phyloP scores from a whole-genome alignment of 2,329 filamentous ascomycete species.

The Domatiomyces globalis region DNA sequence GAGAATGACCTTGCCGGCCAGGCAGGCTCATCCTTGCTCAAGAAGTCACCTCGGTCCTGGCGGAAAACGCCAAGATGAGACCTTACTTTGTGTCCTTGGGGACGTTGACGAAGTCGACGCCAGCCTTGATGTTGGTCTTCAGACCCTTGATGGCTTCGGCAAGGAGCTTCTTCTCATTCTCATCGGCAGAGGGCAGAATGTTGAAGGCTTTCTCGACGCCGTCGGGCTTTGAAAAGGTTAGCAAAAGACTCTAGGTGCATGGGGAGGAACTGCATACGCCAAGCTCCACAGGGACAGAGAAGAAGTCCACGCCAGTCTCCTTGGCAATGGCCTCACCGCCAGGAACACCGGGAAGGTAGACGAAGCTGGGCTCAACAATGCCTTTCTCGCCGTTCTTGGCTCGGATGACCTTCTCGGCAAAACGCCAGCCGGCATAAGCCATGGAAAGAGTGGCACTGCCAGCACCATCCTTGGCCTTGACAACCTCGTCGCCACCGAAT shows the following conservation, averaged over 20 bases:
- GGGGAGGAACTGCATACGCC: conserved; percentile 51
- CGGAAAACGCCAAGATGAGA: conserved; percentile 1
- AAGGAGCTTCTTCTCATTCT: conserved; percentile 80
- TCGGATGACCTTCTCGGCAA: conserved; percentile 87
- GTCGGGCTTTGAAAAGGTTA: conserved; percentile 45
- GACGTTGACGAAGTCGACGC: conserved; percentile 73
- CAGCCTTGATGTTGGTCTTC: conserved; percentile 88
- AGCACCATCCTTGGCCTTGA: conserved; percentile 84
- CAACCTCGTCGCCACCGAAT: conserved; percentile 94
- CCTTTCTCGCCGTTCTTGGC: conserved; percentile 80
- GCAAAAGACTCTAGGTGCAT: conserved; percentile 4
- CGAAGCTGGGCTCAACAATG: conserved; percentile 84
- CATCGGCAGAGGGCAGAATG: conserved; percentile 60
- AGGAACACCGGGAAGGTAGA: conserved; percentile 81
- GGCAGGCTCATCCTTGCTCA: conserved; percentile 14
- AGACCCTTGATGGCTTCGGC: conserved; percentile 61
- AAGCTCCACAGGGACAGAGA: conserved; percentile 90
- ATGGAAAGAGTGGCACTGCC: conserved; percentile 87
- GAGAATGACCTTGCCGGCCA: conserved; percentile 1
- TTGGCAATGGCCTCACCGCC: conserved; percentile 78
- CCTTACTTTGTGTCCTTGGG: conserved; percentile 29
- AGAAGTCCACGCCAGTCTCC: conserved; percentile 76
- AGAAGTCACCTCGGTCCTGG: conserved; percentile 15
- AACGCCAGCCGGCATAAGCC: conserved; percentile 93
- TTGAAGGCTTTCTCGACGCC: conserved; percentile 79